Base-by-base conservation (phyloP, 768 basidiomycete genomes). In the Agaricus sinodeliciosus region DNA sequence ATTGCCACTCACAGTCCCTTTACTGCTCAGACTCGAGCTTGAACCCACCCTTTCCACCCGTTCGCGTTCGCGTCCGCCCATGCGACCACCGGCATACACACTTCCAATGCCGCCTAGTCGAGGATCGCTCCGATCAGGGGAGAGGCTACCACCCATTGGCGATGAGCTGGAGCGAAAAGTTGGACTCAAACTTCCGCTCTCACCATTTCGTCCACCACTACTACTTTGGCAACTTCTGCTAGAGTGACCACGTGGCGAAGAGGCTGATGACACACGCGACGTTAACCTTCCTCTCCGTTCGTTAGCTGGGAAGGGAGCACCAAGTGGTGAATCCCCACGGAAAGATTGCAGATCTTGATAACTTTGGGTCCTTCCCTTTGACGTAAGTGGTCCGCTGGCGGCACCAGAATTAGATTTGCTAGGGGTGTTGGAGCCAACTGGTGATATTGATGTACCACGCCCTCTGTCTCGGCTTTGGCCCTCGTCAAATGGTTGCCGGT, bases 111-210 rank as follows among this genome's bases (percentile, higher is more conserved):
- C 27, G 54, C 68, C 59, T 8, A 62, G 31, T 63, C 22, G 37
- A 15, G 54, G 15, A 31, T 55, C 54, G 16, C 42, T 44, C 39
- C 52, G 66, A 5, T 77, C 76, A 7, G 76, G 76, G 34, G 68
- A 69, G 51, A 74, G 57, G 39, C 66, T 72, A 4, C 66, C 49
- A 16, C 49, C 72, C 3, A 68, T 58, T 11, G 66, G 64, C 36
- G 64, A 66, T n/a, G 65, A 57, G 40, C 63, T 68, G 81, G 75
- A 16, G 80, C 73, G 45, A 69, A 69, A 39, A 81, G 12, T 84
- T 75, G 47, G 69, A 65, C 51, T 65, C 56, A 19, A 34, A 27
- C 43, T 55, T 42, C 26, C 48, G 47, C 49, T 57, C 9, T 63
- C 64, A 48, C 60, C 63, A 57, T 57, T 51, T n/a, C 25, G 52